Base-by-base conservation (phyloP, 2,329 filamentous ascomycete genomes). In the Thermomyces lanuginosus region DNA sequence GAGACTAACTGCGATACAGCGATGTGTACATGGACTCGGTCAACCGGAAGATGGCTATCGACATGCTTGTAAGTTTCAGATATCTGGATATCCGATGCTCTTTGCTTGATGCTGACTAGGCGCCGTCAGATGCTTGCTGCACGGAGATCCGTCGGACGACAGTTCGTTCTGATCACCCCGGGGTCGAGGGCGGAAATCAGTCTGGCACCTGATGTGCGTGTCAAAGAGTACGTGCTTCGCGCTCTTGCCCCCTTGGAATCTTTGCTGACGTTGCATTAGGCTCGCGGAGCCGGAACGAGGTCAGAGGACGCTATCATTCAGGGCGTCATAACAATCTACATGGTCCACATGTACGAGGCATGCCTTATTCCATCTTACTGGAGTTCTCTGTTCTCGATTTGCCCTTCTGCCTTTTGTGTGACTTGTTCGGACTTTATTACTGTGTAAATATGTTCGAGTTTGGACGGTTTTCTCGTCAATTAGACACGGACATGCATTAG, bases 1-100 rank as follows among this genome's bases (percentile, higher is more conserved):
- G n/a, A 30, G 28, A 13, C 27, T 44, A 39, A 49, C 27, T 16
- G 23, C 22, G 14, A 4, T 7, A 14, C 33, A 67, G 62, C 46
- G 89, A 98, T 49, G 89, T 98, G 16, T 98, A 93, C 62, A 98
- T 98, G 89, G 89, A 98, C 54, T 82, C 77, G 40, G 81, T 95
- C 32, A 98, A 98, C 53, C 73, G 89, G 34, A 81, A 79, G 30
- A 79, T 91, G 40, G 91, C 81, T 47, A 92, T 92, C 42, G 78
- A 79, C 36, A 82, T 98, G 76, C 78, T 98, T 52, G 77, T 82
- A 58, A 60, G 73, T 64, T 16, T 25, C 7, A 25, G 6, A 4
- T 13, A 2, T 10, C 8, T 19, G 14, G 8, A 19, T n/a, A 16
- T 26, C n/a, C 7, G 15, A 15, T 26, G 20, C 16, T 23, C 12